Conservation (phyloP, 345 rosid genomes). For the Bruguiera gymnorhiza region DNA sequence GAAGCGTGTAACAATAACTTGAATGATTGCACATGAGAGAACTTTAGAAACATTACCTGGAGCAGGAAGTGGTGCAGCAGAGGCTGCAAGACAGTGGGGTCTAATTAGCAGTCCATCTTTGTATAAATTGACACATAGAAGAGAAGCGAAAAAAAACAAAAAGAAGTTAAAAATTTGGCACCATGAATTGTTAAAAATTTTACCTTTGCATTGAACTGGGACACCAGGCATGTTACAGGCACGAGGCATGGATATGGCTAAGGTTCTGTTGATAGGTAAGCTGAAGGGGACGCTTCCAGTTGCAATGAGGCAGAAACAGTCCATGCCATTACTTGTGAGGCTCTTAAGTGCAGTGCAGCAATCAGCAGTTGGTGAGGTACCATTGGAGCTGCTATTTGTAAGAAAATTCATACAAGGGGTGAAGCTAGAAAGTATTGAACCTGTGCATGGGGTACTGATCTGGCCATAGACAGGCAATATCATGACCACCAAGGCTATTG, state of each 20-base stretch:
- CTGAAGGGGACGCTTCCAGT: constrained; percentile 67
- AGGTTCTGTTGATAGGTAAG: constrained; percentile 66
- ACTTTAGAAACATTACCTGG: constrained; percentile 45
- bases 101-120: not conserved
- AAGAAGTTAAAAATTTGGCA: not conserved
- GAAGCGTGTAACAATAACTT: too few species aligned
- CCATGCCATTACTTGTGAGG: constrained; percentile 54
- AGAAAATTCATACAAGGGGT: constrained; percentile 67
- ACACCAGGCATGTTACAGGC: constrained; percentile 82
- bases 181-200: not conserved
- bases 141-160: not conserved
- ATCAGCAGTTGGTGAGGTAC: constrained; percentile 52
- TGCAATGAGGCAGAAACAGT: constrained; percentile 67
- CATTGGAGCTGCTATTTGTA: constrained; percentile 55
- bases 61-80: constrained; percentile 63
- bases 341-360: constrained; percentile 64
- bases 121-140: not conserved
- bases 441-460: constrained; percentile 48
- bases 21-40: not conserved
- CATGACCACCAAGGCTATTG: constrained; percentile 17
- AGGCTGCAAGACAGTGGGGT: constrained; percentile 35
- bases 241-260: constrained; percentile 77
- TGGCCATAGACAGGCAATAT: constrained; percentile 40
- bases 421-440: constrained; percentile 47
- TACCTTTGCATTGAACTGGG: constrained; percentile 77